Base-by-base conservation (phyloP, 768 basidiomycete species). In the Lentinula aciculospora region DNA sequence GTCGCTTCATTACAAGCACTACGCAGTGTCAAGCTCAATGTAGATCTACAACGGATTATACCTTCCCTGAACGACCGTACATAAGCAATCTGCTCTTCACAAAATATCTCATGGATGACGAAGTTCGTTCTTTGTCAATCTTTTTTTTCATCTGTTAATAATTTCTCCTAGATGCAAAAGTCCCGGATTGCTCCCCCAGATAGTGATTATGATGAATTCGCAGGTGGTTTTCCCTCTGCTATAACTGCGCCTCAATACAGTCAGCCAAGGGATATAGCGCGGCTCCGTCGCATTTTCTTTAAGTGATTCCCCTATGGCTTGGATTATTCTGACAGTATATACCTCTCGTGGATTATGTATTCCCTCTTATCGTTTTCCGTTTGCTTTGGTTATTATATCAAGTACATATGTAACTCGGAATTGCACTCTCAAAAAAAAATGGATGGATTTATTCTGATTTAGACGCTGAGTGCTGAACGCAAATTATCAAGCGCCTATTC, bases 21-120 rank as follows among this genome's bases (percentile, higher is more conserved):
- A 79, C 81, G 0, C 82, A 88, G 60, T 93, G 88, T 64, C 94
- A 96, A 71, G 72, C 81, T 9, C 84, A 89, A 59, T 92, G 89
- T 66, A 81, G 80, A 49, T 78, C 76, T 55, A 74, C 81, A 4
- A 68, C 66, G 46, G 83, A 85, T 46, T 89, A 89, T 63, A 74
- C 77, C 44, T 86, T 88, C 66, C 71, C 71, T n/a, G 81, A 84
- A 46, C 81, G 85, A 46, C 65, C 65, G 2, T 72, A 74, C 39
- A 77, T 93, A 53, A 68, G 76, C 46, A 77, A 82, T 9, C 68
- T 92, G 25, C 71, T 92, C 49, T 67, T 79, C 44, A 78, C 76
- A 27, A 72, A 79, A 28, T 76, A 76, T 47, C 73, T 90, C 28
- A 92, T 93, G 89, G 81, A 78, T 58, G 74, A 76, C 53, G 86